Conservation (phyloP, 192 early-diverging fungal genomes). For the Geranomyces variabilis region DNA sequence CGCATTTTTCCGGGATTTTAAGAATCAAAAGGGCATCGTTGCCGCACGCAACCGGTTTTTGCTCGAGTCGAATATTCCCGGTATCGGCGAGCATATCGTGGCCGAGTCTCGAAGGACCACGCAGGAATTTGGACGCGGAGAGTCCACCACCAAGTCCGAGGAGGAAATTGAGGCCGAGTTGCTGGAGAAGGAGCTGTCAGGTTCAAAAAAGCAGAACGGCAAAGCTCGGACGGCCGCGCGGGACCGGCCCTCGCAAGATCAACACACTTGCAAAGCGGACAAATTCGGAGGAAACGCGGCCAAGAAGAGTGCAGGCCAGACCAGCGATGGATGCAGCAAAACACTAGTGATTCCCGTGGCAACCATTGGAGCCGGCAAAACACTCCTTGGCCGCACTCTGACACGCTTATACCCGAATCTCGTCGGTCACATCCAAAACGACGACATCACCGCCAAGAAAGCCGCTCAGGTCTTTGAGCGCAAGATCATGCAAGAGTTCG, state of each 20-base stretch:
- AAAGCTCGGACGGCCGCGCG: neutral
- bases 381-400: conserved; percentile 42
- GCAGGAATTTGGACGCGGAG: conserved; percentile 32
- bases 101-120: conserved; percentile 31
- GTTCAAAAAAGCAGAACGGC: neutral
- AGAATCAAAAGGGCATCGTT: conserved; percentile 81
- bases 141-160: conserved; percentile 28
- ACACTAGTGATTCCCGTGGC: conserved; percentile 73
- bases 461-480: conserved; percentile 55
- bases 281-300: neutral
- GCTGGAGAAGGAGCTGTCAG: neutral
- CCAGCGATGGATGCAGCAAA: conserved; percentile 27
- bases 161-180: conserved; percentile 20
- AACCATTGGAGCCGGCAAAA: conserved; percentile 78
- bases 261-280: too few species aligned
- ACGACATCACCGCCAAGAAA: conserved; percentile 71
- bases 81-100: conserved; percentile 26
- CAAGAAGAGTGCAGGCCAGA: neutral
- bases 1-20: conserved; percentile 65
- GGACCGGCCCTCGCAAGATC: too few species aligned
- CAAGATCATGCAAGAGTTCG: conserved; percentile 58
- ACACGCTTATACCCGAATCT: conserved; percentile 24
- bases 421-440: conserved; percentile 81
- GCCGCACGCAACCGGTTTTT: conserved; percentile 78
- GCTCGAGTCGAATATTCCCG: conserved; percentile 14